Evolutionary conservation across 2,329 filamentous ascomycete genomes (phyloP), one percentile per base, ranked within the genome.

Genomic region (Alternaria panax): DNA sequence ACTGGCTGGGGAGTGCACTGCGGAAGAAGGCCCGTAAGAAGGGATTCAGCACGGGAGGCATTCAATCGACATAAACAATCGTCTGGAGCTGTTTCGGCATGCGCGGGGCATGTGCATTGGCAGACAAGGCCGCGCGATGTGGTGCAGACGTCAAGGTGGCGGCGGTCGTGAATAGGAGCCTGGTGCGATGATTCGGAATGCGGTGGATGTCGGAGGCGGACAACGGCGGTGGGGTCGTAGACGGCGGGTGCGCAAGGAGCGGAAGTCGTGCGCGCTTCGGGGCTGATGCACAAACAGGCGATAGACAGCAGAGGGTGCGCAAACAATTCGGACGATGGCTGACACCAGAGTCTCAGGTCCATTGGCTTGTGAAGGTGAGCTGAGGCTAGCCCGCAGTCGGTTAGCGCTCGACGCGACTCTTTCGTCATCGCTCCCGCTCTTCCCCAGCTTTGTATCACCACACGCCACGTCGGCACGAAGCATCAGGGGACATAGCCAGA

Each of bases 1-100:
- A 98, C 88, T 98, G 94, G 74, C 90, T 85, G 71, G 91, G 90
- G 77, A 97, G 87, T 79, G 92, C 89, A 87, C 93, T 98, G 84
- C 92, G 93, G 87, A 97, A 97, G 88, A 99, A 98, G 86, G 94
- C 93, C 85, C 92, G 90, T 80, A 99, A 87, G 83, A 97, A 98
- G 80, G 95, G 95, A 83, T 99, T 99, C 89, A 98, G 87, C 65
- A 75, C 73, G 84, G 95, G 92, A 90, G 93, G 93, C 93, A 97
- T 97, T 88, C 90, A 90, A 84, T 80, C 81, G 77, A 79, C 73
- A 75, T 73, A 42, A 67, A 72, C 55, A 40, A 54, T 54, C 45
- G 43, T 64, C 63, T 54, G 64, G 47, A 51, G 51, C 41, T 40
- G 46, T 42, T 53, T 65, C 59, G 59, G 64, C 59, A 62, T 59